Evolutionary conservation across 306 rosid species (phyloP), one percentile per base, ranked within the genome.

Genomic region (Spatholobus suberectus): DNA sequence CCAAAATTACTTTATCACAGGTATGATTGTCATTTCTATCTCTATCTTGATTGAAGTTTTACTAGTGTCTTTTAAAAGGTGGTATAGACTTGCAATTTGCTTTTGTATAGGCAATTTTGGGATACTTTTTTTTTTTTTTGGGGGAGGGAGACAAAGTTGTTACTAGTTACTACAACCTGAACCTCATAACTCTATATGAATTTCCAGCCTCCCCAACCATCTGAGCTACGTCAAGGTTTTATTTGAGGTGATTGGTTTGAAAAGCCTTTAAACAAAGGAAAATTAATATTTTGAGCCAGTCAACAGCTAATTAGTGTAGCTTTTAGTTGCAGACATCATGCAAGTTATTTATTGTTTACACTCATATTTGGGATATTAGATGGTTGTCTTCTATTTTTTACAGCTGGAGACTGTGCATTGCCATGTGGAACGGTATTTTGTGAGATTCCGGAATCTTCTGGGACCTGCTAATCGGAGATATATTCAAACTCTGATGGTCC

Each of bases 391-490:
- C 46, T 54, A 70, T 86, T 9, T 68, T 82, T 82, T 74, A 77
- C 94, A 93, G 99, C 81, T 96, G 83, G 91, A 93, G 89, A 89
- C 91, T 84, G 92, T 92, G 88, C 96, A 93, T 46, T 46, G 81
- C 87, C 85, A 91, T 76, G 38, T 93, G 70, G 90, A 90, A 81
- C 89, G 86, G 84, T 96, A 96, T 87, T 93, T 92, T 75, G 83
- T 54, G 81, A 93, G 96, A 85, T 96, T 96, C 85, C 58, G 88
- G 76, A 86, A 76, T 84, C 92, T 86, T 70, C 88, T 96, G 89
- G 99, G 99, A 88, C 92, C 97, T 73, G 91, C 92, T 52, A 96
- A 96, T 82, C 86, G 98, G 58, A 91, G 99, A 93, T 93, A 96
- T 85, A 96, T 96, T 82, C 99, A 93, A 88, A 96, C 94, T 74